A percentile compares a stretch with the other conserved stretches of the same genome.
These are phyloP conservation scores for Petasospora rhodanensis DNA, from an alignment of 1,139 yeast species.

Conservation along the genomic window DNA sequence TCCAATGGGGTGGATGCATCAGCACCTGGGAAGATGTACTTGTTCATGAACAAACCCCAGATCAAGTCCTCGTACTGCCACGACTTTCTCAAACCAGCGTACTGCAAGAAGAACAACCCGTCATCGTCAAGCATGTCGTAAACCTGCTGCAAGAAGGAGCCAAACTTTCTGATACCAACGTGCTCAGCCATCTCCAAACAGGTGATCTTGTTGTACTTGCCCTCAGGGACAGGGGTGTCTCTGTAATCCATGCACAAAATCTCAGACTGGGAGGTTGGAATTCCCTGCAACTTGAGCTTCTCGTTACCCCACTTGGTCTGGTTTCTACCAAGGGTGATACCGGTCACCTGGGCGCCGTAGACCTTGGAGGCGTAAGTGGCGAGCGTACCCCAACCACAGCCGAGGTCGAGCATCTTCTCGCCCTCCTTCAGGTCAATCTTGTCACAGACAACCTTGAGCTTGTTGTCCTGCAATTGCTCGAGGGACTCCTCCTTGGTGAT, in stretches of 20 bases:
- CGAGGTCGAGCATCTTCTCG: slow-evolving; percentile 75
- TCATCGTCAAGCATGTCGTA: slow-evolving; percentile 87
- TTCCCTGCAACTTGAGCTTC: slow-evolving; percentile 64
- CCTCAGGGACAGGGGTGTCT: slow-evolving; percentile 76
- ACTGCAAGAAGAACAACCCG: slow-evolving; percentile 82
- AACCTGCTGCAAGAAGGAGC: slow-evolving; percentile 72
- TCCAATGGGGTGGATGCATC: slow-evolving; percentile 94
- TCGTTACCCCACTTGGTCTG: slow-evolving; percentile 89
- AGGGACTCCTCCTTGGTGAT: slow-evolving; percentile 68
- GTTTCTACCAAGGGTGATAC: slow-evolving; percentile 84
- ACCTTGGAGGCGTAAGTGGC: slow-evolving; percentile 80
- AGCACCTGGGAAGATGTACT: slow-evolving; percentile 96
- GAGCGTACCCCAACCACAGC: slow-evolving; percentile 97
- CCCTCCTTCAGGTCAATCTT: slow-evolving; percentile 72
- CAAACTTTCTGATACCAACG: slow-evolving; percentile 86
- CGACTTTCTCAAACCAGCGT: slow-evolving; percentile 84
- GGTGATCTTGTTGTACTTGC: slow-evolving; percentile 80
- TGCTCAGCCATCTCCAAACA: slow-evolving; percentile 97
- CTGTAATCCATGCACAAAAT: slow-evolving; percentile 86
- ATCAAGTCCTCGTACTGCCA: slow-evolving; percentile 94
- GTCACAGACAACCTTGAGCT: slow-evolving; percentile 82
- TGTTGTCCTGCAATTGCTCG: slow-evolving; percentile 88
- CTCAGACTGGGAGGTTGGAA: slow-evolving; percentile 62
- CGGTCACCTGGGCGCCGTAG: slow-evolving; percentile 84
- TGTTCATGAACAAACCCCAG: slow-evolving; percentile 97